Conservation (phyloP, 2,329 filamentous ascomycete species). For the Xylariaceae sp. region DNA sequence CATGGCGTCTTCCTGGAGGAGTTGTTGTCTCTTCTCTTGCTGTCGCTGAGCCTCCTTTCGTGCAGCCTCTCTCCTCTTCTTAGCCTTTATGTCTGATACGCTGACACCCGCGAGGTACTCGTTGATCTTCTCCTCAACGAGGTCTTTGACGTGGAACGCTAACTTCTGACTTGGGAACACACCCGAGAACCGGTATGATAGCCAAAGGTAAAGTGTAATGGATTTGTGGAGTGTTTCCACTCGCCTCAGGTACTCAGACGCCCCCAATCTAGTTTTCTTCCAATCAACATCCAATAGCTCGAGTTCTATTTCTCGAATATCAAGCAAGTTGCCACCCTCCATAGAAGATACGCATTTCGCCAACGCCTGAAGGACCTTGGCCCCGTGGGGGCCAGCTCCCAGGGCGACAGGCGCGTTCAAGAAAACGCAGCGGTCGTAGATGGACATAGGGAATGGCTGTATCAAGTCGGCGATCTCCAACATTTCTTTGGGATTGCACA, state of each 20-base stretch:
- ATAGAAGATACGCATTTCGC: constrained; percentile 68
- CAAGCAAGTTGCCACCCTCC: constrained; percentile 62
- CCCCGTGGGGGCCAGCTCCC: constrained; percentile 46
- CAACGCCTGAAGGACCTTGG: constrained; percentile 55
- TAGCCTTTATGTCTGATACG: constrained; percentile 35
- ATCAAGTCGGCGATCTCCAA: constrained; percentile 70
- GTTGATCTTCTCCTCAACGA: constrained; percentile 75
- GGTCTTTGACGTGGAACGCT: constrained; percentile 71
- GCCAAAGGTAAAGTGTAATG: constrained; percentile 85
- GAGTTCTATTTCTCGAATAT: constrained; percentile 67
- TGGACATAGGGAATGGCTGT: constrained; percentile 64
- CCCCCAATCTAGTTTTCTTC: constrained; percentile 32
- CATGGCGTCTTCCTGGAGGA: constrained; percentile 16
- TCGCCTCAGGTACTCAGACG: constrained; percentile 56
- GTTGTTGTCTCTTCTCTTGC: constrained; percentile 19
- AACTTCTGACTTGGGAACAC: constrained; percentile 72
- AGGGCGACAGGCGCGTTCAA: constrained; percentile 64
- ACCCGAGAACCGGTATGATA: constrained; percentile 82
- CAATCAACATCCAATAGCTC: constrained; percentile 67
- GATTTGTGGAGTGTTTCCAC: constrained; percentile 78
- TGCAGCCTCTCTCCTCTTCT: constrained; percentile 28
- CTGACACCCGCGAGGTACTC: constrained; percentile 56
- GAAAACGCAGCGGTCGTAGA: constrained; percentile 72
- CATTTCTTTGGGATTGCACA: constrained; percentile 62
- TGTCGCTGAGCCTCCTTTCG: constrained; percentile 21